Evolutionary conservation across 768 basidiomycete genomes (phyloP), one percentile per base, ranked within the genome.

Genomic region (Russula sp.): DNA sequence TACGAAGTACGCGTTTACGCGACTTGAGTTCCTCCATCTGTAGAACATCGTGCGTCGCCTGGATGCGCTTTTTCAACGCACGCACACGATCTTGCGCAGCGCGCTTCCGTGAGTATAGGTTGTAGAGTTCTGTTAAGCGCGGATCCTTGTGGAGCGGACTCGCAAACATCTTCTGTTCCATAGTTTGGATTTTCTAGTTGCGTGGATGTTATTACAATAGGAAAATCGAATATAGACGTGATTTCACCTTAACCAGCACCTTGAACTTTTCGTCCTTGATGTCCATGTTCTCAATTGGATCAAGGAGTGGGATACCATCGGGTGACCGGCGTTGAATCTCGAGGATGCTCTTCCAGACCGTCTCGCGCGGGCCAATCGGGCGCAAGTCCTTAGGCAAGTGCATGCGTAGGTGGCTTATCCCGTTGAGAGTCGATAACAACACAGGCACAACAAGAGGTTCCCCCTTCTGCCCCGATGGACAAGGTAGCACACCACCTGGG

Each of bases 21-120:
- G 85, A 87, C 74, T 95, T 96, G 70, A 99, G 86, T 73, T 99
- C 97, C 72, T 98, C 97, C 55, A 98, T 81, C 72, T 98, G 96
- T 45, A 98, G 76, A 9, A 99, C 83, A 64, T 97, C 94, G 55
- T 94, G 87, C 0, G 96, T 96, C 0, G 89, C 83, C 65, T 89
- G 87, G 46, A 98, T 94, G 36, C 85, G 86, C 72, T 87, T 90
- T 77, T 89, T 95, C 43, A 95, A 77, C 22, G 81, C 77, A 9
- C 91, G 86, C 58, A 94, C 85, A 39, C 81, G 81, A 35, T 83
- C 77, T 66, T 86, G 85, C 45, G 81, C 76, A 34, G 84, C 81
- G 68, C 85, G 86, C 73, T 97, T 98, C 69, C 81, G 76, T 5
- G 85, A 75, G 74, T 90, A 98, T 51, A 85, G 74, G 18, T 87